These are phyloP conservation scores for Cenchrus purpureus DNA, from an alignment of 176 grass and related monocot genomes.

Conservation along the genomic window DNA sequence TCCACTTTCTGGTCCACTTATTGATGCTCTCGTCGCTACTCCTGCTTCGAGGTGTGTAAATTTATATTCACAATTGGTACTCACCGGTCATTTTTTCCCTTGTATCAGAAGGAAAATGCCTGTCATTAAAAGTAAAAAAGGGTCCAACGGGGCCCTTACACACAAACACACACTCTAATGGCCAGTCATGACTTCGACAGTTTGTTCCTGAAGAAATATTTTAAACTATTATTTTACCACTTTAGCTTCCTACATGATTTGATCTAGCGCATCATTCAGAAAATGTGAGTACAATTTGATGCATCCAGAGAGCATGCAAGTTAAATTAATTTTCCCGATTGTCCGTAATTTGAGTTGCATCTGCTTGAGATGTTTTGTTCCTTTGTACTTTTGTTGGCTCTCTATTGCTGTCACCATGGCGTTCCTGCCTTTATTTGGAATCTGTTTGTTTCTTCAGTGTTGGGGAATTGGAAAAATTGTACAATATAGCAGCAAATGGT, in stretches of 20 bases:
- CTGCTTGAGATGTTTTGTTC: constrained; percentile 21
- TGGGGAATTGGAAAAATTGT: constrained; percentile 83
- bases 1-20: constrained; percentile 73
- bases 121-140: too few species aligned
- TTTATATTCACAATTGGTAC: neutral
- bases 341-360: neutral
- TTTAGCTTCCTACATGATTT: constrained; percentile 7
- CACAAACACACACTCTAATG: neutral
- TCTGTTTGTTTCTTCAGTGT: constrained; percentile 61
- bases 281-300: constrained; percentile 3
- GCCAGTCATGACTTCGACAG: neutral
- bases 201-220: constrained; percentile 15
- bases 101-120: too few species aligned
- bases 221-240: neutral
- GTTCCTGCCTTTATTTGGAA: constrained; percentile 18
- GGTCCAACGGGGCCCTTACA: too few species aligned
- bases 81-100: neutral
- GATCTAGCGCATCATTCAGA: neutral
- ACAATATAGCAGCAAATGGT: constrained; percentile 75
- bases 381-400: neutral
- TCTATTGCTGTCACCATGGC: constrained; percentile 14
- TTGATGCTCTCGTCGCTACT: constrained; percentile 71
- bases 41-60: constrained; percentile 88
- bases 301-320: neutral
- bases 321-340: neutral